These are phyloP conservation scores for Tricholoma flavovirens DNA, from an alignment of 768 basidiomycete species.

Conservation along the genomic window DNA sequence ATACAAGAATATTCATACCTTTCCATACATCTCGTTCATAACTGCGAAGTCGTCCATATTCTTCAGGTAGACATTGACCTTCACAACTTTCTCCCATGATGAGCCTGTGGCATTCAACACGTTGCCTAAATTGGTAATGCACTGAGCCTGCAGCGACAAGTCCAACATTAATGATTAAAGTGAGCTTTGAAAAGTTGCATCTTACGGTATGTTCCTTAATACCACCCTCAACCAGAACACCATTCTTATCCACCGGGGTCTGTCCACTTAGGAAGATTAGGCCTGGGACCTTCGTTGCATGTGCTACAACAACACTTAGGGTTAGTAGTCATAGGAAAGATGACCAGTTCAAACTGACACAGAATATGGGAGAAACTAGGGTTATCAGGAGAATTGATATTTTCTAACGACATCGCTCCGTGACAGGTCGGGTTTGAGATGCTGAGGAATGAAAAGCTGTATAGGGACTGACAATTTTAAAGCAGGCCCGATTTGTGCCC, in stretches of 20 bases:
- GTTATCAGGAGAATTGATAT: conserved; percentile 48
- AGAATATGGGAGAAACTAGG: conserved; percentile 42
- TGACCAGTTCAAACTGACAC: conserved; percentile 27
- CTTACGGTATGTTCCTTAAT: conserved; percentile 56
- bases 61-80: conserved; percentile 57
- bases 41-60: conserved; percentile 50
- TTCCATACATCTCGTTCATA: conserved; percentile 55
- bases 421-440: background rate
- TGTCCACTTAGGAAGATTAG: conserved; percentile 60
- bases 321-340: conserved; percentile 8
- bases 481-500: background rate
- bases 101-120: conserved; percentile 50
- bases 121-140: conserved; percentile 48
- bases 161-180: conserved; percentile 1
- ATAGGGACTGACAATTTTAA: too few relatives aligned
- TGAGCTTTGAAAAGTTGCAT: too few relatives aligned
- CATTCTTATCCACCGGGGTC: conserved; percentile 44
- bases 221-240: conserved; percentile 47
- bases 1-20: conserved; percentile 25
- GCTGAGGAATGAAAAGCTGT: background rate
- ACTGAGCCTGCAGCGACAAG: conserved; percentile 42
- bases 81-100: conserved; percentile 53
- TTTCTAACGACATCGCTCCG: conserved; percentile 41
- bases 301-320: conserved; percentile 28
- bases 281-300: conserved; percentile 52